Percentiles rank a stretch among this genome's conserved stretches.
Conservation (phyloP, 768 basidiomycete species). For the Mycena amicta region DNA sequence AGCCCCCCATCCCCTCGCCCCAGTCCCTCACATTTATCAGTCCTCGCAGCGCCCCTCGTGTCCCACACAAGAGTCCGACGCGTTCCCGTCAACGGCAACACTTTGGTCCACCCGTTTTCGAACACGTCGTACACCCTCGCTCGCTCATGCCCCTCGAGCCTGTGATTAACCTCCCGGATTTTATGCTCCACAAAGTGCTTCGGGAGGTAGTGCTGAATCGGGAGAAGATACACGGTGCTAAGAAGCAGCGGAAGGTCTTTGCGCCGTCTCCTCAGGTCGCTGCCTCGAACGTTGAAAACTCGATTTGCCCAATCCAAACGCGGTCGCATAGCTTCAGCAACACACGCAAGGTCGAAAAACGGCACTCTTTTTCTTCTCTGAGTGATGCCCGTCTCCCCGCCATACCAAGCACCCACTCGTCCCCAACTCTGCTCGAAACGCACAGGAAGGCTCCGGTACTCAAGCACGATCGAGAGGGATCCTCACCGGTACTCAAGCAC, state of each 20-base stretch:
- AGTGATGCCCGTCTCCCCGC: background rate
- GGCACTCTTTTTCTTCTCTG: background rate
- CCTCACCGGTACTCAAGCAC: background rate
- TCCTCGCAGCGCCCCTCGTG: background rate
- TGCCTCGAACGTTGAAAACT: background rate
- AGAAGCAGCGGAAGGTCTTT: background rate
- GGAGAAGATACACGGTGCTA: background rate
- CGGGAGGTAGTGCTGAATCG: background rate
- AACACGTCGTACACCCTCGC: background rate
- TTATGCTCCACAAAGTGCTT: background rate
- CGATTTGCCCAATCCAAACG: background rate
- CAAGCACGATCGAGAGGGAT: background rate
- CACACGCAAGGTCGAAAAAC: background rate
- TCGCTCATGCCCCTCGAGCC: slow-evolving; percentile 1
- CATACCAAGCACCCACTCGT: background rate
- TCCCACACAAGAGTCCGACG: background rate
- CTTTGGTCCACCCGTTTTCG: background rate
- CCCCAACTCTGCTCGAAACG: background rate
- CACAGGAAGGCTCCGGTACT: background rate
- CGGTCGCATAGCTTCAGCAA: background rate
- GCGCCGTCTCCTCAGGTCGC: background rate
- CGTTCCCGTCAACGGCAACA: background rate
- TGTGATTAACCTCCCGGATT: background rate
- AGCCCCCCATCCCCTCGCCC: background rate
- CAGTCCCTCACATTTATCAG: background rate